A percentile compares a stretch with the other conserved stretches of the same genome.
Evolutionary conservation across 176 grass and related monocot species (phyloP).

Genomic region (Guadua angustifolia): DNA sequence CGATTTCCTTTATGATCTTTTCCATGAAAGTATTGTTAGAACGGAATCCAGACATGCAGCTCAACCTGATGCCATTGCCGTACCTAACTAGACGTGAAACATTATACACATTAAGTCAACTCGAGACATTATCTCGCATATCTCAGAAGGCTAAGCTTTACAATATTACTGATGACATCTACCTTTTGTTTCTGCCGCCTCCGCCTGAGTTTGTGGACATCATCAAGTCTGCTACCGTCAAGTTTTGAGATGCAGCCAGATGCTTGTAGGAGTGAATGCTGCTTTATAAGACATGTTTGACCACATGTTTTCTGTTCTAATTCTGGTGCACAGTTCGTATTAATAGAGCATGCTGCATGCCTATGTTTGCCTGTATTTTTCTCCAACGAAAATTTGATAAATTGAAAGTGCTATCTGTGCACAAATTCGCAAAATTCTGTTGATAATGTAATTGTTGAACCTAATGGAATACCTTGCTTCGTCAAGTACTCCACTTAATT

Average conservation of each 20-base stretch:
- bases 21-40: background rate
- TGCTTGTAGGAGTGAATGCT: background rate
- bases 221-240: constrained; percentile 70
- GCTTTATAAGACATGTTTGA: constrained; percentile 11
- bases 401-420: background rate
- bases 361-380: background rate
- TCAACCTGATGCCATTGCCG: background rate
- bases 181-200: constrained; percentile 48
- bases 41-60: background rate
- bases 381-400: background rate
- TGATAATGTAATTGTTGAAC: background rate
- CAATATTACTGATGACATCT: constrained; percentile 22
- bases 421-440: background rate
- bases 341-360: background rate
- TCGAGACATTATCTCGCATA: background rate
- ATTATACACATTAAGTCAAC: constrained; percentile 13
- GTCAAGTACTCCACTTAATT: background rate
- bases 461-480: background rate
- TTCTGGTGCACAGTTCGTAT: background rate
- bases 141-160: background rate
- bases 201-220: constrained; percentile 91
- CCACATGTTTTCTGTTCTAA: constrained; percentile 19
- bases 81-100: background rate
- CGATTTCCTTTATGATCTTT: constrained; percentile 3
- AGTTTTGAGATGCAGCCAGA: constrained; percentile 36